Evolutionary conservation across 108 stramenopile species (phyloP).

Genomic region (Pinguiococcus pyrenoidosus): DNA sequence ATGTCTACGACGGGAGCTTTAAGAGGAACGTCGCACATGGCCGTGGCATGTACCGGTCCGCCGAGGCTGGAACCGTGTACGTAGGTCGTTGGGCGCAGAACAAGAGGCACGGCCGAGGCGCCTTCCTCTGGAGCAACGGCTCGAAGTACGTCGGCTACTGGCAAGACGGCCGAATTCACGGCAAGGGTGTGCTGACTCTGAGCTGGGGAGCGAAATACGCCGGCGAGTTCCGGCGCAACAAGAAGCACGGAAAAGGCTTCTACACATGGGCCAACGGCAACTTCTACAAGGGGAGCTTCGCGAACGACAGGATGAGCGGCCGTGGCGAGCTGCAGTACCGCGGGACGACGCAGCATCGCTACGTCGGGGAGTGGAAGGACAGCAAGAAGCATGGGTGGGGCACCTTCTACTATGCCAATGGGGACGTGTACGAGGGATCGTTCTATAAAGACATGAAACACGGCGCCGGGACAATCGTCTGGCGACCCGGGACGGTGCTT

Average conservation of each 20-base stretch:
- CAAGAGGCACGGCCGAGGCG: no score
- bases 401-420: constrained; percentile 18
- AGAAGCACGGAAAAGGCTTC: constrained; percentile 20
- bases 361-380: constrained; percentile 15
- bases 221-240: constrained; percentile 15
- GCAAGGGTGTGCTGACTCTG: constrained; percentile 13
- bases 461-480: constrained; percentile 7
- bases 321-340: constrained; percentile 20
- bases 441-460: constrained; percentile 12
- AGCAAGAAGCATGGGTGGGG: constrained; percentile 22
- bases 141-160: constrained; percentile 9
- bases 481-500: constrained; percentile 5
- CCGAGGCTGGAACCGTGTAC: not conserved
- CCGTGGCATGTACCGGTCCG: constrained; percentile 13
- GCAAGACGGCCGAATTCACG: constrained; percentile 8
- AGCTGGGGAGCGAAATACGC: constrained; percentile 1
- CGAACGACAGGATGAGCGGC: constrained; percentile 10
- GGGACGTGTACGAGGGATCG: constrained; percentile 15
- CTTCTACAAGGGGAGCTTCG: constrained; percentile 18
- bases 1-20: constrained; percentile 21
- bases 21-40: constrained; percentile 9
- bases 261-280: constrained; percentile 24
- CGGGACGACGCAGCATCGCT: constrained; percentile 13
- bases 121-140: no score
- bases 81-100: no score